A percentile compares a stretch with the other conserved stretches of the same genome.
These are phyloP conservation scores for Rhizomucor pusillus DNA, from an alignment of 371 early-diverging fungal genomes.

Conservation along the genomic window DNA sequence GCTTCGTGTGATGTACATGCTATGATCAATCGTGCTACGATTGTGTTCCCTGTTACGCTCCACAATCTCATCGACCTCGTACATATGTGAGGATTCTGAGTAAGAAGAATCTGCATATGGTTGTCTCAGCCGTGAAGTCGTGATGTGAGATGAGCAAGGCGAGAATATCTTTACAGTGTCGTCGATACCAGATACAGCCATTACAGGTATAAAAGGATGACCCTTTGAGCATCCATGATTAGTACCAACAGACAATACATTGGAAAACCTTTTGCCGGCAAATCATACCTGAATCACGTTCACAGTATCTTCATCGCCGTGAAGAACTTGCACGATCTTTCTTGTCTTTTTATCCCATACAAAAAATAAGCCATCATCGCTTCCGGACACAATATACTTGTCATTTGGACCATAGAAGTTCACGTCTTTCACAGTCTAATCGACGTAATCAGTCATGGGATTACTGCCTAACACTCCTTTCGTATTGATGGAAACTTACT, in stretches of 20 bases:
- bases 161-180: constrained; percentile 69
- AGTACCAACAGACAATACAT: no score
- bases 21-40: constrained; percentile 4
- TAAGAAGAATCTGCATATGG: constrained; percentile 25
- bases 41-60: constrained; percentile 19
- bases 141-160: constrained; percentile 39
- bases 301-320: constrained; percentile 65
- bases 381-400: constrained; percentile 74
- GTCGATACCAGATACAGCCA: constrained; percentile 72
- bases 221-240: constrained; percentile 38
- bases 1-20: constrained; percentile 21
- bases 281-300: constrained; percentile 49
- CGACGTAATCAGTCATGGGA: neutral
- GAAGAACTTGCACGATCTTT: constrained; percentile 61
- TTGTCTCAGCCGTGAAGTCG: constrained; percentile 24
- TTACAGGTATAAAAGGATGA: constrained; percentile 45
- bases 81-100: constrained; percentile 34
- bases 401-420: constrained; percentile 70
- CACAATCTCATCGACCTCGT: constrained; percentile 28
- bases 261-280: neutral
- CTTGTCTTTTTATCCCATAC: constrained; percentile 73
- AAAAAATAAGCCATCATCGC: constrained; percentile 75
- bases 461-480: neutral
- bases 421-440: constrained; percentile 76
- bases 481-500: constrained; percentile 17